Percentiles rank a stretch among this genome's conserved stretches.
Evolutionary conservation across 371 early-diverging fungal genomes (phyloP).

Genomic region (Syncephalastrum monosporum): DNA sequence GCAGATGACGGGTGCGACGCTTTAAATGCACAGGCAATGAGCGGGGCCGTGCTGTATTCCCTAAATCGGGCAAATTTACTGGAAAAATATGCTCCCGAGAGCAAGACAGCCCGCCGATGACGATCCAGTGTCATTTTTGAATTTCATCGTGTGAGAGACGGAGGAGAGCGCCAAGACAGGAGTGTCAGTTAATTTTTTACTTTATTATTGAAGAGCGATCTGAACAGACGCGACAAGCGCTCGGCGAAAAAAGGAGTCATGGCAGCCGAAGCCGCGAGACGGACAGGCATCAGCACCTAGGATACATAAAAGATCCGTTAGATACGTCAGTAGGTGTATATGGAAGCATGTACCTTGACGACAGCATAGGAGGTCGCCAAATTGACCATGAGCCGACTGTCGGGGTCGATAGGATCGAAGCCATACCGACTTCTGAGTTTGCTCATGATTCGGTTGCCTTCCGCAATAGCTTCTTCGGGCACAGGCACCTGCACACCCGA

Average conservation of each 20-base stretch:
- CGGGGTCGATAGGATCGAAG: slow-evolving; percentile 38
- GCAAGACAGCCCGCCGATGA: too few species aligned
- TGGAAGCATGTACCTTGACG: slow-evolving; percentile 61
- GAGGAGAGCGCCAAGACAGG: too few species aligned
- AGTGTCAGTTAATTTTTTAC: too few species aligned
- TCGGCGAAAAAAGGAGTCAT: slow-evolving; percentile 76
- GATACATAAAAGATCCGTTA: slow-evolving; percentile 1
- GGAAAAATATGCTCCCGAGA: too few species aligned
- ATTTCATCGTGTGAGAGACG: too few species aligned
- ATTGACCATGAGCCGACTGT: slow-evolving; percentile 66
- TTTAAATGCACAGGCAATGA: background rate
- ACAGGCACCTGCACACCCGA: slow-evolving; percentile 57
- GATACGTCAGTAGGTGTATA: background rate
- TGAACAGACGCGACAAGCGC: slow-evolving; percentile 8
- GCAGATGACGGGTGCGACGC: slow-evolving; percentile 1
- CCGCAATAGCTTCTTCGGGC: slow-evolving; percentile 64
- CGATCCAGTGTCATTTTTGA: too few species aligned
- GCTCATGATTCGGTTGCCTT: slow-evolving; percentile 66
- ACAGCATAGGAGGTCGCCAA: slow-evolving; percentile 80
- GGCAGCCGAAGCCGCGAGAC: slow-evolving; percentile 62
- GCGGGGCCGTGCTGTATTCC: slow-evolving; percentile 1
- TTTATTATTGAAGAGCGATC: too few species aligned
- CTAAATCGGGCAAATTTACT: slow-evolving; percentile 8
- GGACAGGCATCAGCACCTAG: slow-evolving; percentile 60
- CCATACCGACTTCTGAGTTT: slow-evolving; percentile 59